Base-by-base conservation (phyloP, 176 grass and related monocot genomes). In the Poa pratensis region DNA sequence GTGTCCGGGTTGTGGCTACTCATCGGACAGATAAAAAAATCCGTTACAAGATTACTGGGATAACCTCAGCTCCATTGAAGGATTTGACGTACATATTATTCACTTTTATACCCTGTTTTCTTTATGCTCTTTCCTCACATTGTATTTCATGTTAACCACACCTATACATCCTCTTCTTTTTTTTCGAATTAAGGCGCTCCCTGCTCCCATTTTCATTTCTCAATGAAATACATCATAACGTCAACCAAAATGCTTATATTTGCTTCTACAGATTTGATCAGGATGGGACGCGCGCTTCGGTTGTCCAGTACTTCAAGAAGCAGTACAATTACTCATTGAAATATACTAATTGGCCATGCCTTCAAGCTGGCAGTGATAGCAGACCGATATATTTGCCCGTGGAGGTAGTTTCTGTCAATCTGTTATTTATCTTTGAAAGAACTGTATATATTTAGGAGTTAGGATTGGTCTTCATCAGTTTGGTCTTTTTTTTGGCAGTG, bases 371-470 rank as follows among this genome's bases (percentile, higher is more conserved):
- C 22, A 93, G 12, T 64, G 85, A 93, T 54, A 88, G 32, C 30
- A 98, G 40, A 42, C 85, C 93, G 0, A 92, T 13, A 17, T 98
- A 92, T 85, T 79, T 98, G 23, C 91, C 93, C 9, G 89, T 98
- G 51, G 93, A 95, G 96, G 93, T 95, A 57, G 9, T 37, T 35
- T 68, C 17, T 37, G 7, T 37, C 17, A 9, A 19, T 37, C 64
- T 18, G 30, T 1, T 19, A 51, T 84, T 43, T 90, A 32, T 63
- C 45, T n/a, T 63, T 19, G 14, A 3, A 71, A 23, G 15, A 7
- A 9, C 63, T 59, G 5, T 39, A 28, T 18, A 18, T 26, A 67
- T 43, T 9, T 10, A 43, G 42, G 42, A 43, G 60, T 77, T n/a
- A 28, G 20, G 58, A 27, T 46, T n/a, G 6, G 4, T 73, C 5